Evolutionary conservation across 2,329 filamentous ascomycete genomes (phyloP).

Genomic region (Colletotrichum agaves): DNA sequence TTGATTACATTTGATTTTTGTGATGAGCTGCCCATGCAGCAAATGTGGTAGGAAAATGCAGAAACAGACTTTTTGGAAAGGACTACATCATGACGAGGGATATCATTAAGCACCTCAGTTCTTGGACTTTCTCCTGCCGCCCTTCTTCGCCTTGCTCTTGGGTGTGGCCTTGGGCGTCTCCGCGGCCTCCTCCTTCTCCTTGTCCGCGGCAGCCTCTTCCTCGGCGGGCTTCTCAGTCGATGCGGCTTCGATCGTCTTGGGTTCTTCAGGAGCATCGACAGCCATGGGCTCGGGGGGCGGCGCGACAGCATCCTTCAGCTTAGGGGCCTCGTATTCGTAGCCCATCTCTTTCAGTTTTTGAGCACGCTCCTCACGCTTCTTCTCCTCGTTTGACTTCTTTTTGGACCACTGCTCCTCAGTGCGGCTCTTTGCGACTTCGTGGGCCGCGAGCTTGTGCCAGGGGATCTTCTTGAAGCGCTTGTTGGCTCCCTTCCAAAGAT

Average conservation of each 20-base stretch:
- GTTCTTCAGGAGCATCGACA: slow-evolving; percentile 47
- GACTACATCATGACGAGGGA: slow-evolving; percentile 21
- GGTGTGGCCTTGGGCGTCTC: slow-evolving; percentile 40
- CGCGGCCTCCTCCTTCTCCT: slow-evolving; percentile 46
- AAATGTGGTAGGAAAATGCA: slow-evolving; percentile 13
- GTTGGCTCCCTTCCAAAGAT: slow-evolving; percentile 91
- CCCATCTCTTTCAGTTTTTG: slow-evolving; percentile 82
- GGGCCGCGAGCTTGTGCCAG: slow-evolving; percentile 86
- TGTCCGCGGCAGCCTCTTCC: slow-evolving; percentile 43
- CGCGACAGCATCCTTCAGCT: slow-evolving; percentile 68
- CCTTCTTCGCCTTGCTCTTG: slow-evolving; percentile 47
- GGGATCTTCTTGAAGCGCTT: slow-evolving; percentile 81
- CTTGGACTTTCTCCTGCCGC: slow-evolving; percentile 48
- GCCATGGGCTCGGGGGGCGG: slow-evolving; percentile 50
- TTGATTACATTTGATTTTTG: neutral
- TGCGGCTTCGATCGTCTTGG: slow-evolving; percentile 47
- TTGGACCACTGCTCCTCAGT: slow-evolving; percentile 82
- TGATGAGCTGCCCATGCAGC: slow-evolving; percentile 11
- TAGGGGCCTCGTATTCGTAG: slow-evolving; percentile 83
- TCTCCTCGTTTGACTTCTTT: slow-evolving; percentile 78
- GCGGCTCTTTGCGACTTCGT: slow-evolving; percentile 77
- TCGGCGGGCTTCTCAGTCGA: slow-evolving; percentile 48
- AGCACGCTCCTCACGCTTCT: slow-evolving; percentile 74
- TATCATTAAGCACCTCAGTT: slow-evolving; percentile 45
- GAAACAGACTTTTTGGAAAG: slow-evolving; percentile 8